phyloP scores from a whole-genome alignment of 2,329 filamentous ascomycete genomes.

The Fusarium sp. region DNA sequence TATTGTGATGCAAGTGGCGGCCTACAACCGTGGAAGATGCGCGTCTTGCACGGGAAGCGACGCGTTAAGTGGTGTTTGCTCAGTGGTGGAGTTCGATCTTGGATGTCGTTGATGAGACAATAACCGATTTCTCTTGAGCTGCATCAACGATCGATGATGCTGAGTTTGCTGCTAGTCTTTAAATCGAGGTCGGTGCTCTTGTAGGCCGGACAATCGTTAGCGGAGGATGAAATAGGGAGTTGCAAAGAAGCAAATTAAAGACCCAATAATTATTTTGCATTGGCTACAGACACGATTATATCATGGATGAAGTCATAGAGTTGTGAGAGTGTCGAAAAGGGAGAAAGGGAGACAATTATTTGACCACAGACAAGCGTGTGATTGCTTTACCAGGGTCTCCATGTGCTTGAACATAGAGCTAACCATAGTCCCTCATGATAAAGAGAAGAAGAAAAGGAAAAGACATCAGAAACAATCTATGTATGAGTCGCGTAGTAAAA shows the following conservation, averaged over 20 bases:
- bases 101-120: slow-evolving; percentile 22
- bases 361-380: not conserved
- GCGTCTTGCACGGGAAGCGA: not conserved
- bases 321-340: not conserved
- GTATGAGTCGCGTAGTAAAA: too few species aligned
- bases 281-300: slow-evolving; percentile 1
- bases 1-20: slow-evolving; percentile 28
- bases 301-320: slow-evolving; percentile 25
- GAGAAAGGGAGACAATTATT: rapidly evolving
- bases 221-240: not conserved
- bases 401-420: too few species aligned
- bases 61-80: slow-evolving; percentile 6
- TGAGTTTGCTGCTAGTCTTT: slow-evolving; percentile 8
- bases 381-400: not conserved
- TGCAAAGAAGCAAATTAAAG: slow-evolving; percentile 18
- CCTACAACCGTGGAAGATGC: slow-evolving; percentile 1
- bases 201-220: not conserved
- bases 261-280: not conserved
- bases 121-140: not conserved
- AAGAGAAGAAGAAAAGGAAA: not conserved
- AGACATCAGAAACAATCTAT: not conserved
- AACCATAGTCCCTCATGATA: not conserved
- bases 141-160: slow-evolving; percentile 28
- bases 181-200: slow-evolving; percentile 19
- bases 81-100: slow-evolving; percentile 14